A percentile compares a stretch with the other conserved stretches of the same genome.
phyloP scores from a whole-genome alignment of 495 filamentous ascomycete species.

The Tuber aestivum region DNA sequence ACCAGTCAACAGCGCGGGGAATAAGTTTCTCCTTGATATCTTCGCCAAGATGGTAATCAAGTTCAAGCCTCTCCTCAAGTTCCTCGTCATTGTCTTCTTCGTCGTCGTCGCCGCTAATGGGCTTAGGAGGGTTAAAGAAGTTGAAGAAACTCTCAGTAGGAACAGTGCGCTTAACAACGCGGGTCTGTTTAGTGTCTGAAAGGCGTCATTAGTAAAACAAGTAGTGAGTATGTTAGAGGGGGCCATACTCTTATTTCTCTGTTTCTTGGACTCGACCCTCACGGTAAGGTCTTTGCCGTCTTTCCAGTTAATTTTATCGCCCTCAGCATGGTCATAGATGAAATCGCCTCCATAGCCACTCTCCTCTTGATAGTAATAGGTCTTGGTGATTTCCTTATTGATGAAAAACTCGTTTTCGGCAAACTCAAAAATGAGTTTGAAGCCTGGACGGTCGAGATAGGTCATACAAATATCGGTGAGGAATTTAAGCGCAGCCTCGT shows the following conservation, averaged over 20 bases:
- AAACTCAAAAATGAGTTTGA: conserved; percentile 97
- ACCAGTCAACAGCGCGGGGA: conserved; percentile 98
- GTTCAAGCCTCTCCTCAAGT: conserved; percentile 94
- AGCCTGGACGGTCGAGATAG: conserved; percentile 95
- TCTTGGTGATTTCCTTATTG: conserved; percentile 95
- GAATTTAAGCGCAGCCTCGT: conserved; percentile 84
- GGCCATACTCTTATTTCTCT: conserved; percentile 93
- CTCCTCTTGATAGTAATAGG: conserved; percentile 99
- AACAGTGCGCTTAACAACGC: conserved; percentile 96
- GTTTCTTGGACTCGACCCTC: conserved; percentile 95
- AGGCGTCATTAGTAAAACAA: not conserved
- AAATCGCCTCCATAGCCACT: conserved; percentile 97
- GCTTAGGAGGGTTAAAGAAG: conserved; percentile 95
- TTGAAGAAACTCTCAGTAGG: conserved; percentile 99
- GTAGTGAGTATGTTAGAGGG: not conserved
- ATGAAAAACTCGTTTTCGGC: conserved; percentile 90
- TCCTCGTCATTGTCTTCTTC: conserved; percentile 76
- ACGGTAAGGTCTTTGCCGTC: conserved; percentile 85
- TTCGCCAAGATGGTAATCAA: conserved; percentile 98
- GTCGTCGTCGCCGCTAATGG: conserved; percentile 66
- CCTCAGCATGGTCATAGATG: conserved; percentile 98
- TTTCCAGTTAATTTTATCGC: conserved; percentile 98
- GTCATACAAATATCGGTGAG: conserved; percentile 97
- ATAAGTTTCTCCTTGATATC: conserved; percentile 99
- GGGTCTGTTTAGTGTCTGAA: conserved; percentile 94